phyloP scores from a whole-genome alignment of 2,329 filamentous ascomycete species.

The Botrytis elliptica region DNA sequence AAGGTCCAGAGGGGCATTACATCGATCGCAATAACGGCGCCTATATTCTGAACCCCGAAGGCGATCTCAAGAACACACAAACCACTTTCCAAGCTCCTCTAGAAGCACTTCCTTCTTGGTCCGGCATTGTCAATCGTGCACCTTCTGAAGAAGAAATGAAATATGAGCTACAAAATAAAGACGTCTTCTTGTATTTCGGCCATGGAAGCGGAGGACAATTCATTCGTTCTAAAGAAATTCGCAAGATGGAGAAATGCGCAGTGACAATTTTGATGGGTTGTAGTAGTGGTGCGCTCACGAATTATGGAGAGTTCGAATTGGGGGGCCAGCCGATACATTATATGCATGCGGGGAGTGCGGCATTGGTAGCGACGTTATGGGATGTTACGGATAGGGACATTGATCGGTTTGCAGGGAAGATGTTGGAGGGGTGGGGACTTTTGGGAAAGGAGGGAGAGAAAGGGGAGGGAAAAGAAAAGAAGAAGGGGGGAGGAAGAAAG shows the following conservation, averaged over 20 bases:
- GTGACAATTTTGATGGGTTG: constrained; percentile 92
- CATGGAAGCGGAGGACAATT: constrained; percentile 95
- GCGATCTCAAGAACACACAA: constrained; percentile 79
- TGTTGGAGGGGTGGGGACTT: constrained; percentile 86
- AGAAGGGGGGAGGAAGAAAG: constrained; percentile 35
- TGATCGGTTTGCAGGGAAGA: constrained; percentile 79
- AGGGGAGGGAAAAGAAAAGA: constrained; percentile 36
- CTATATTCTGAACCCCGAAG: constrained; percentile 87
- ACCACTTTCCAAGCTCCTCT: constrained; percentile 69
- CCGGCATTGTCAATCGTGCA: constrained; percentile 61
- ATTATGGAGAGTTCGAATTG: constrained; percentile 86
- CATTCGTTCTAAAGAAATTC: constrained; percentile 80
- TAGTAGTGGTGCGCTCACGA: constrained; percentile 76
- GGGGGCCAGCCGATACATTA: constrained; percentile 89
- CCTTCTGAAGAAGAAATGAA: constrained; percentile 80
- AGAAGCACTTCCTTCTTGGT: constrained; percentile 66
- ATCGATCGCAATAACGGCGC: constrained; percentile 58
- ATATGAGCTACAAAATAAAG: constrained; percentile 59
- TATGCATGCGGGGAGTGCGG: constrained; percentile 81
- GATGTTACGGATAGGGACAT: constrained; percentile 98
- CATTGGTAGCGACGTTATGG: constrained; percentile 91
- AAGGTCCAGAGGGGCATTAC: constrained; percentile 49
- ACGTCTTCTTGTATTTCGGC: constrained; percentile 88
- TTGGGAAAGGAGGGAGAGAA: constrained; percentile 38
- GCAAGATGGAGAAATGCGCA: constrained; percentile 73